Conservation (phyloP, 352 stramenopile genomes). For the Pythium sp. region DNA sequence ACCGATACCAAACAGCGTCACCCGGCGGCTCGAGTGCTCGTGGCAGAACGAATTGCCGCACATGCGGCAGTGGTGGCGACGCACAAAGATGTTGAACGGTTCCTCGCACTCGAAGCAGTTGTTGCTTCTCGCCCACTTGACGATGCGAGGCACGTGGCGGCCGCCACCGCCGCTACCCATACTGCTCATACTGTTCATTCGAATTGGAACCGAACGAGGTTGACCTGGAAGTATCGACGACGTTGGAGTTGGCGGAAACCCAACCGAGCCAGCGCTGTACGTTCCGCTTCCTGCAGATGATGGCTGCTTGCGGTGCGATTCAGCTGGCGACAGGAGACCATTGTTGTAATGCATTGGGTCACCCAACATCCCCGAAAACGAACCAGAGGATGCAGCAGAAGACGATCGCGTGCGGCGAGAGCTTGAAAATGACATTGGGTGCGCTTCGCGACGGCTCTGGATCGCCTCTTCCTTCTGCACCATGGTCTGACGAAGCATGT, state of each 20-base stretch:
- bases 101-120: slow-evolving; percentile 85
- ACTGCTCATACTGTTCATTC: slow-evolving; percentile 16
- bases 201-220: slow-evolving; percentile 11
- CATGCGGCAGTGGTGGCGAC: slow-evolving; percentile 85
- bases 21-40: slow-evolving; percentile 74
- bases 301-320: slow-evolving; percentile 39
- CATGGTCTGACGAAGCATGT: slow-evolving; percentile 70
- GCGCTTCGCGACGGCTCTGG: slow-evolving; percentile 43
- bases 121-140: slow-evolving; percentile 79
- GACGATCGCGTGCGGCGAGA: slow-evolving; percentile 65
- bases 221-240: slow-evolving; percentile 8
- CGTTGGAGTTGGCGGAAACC: slow-evolving; percentile 12
- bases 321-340: slow-evolving; percentile 39
- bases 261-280: slow-evolving; percentile 27
- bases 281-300: slow-evolving; percentile 32
- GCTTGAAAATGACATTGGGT: slow-evolving; percentile 63
- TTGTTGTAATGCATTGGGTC: slow-evolving; percentile 33
- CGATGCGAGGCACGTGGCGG: slow-evolving; percentile 45
- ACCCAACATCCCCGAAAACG: slow-evolving; percentile 28
- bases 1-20: slow-evolving; percentile 72
- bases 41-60: slow-evolving; percentile 88
- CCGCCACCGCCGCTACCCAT: slow-evolving; percentile 16
- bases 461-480: slow-evolving; percentile 58
- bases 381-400: slow-evolving; percentile 57
- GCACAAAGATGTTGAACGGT: slow-evolving; percentile 79